Conservation (phyloP, 2,329 filamentous ascomycete species). For the Aspergillus quadrilineatus region DNA sequence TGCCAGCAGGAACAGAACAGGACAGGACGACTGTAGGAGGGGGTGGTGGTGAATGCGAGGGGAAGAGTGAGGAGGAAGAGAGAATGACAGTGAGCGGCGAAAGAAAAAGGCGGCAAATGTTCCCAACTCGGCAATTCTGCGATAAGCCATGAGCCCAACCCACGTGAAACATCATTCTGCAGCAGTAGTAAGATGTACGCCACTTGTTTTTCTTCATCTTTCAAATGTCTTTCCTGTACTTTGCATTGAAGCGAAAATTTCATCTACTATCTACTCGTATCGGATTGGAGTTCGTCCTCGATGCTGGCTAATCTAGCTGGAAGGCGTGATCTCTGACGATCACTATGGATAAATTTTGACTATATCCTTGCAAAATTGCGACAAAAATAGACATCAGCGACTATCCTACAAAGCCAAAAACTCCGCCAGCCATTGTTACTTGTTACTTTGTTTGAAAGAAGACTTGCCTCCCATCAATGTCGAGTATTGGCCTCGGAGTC, state of each 20-base stretch:
- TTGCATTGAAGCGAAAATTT: too few species aligned
- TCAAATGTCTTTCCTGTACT: not conserved
- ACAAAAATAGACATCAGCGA: not conserved
- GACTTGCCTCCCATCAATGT: not conserved
- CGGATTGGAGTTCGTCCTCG: not conserved
- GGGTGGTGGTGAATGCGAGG: slow-evolving; percentile 19
- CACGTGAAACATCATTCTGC: not conserved
- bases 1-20: slow-evolving; percentile 45
- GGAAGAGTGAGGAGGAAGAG: slow-evolving; percentile 24
- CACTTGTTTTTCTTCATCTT: not conserved
- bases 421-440: not conserved
- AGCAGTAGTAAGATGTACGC: not conserved
- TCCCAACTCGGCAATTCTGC: slow-evolving; percentile 7
- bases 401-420: not conserved
- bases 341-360: not conserved
- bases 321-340: not conserved
- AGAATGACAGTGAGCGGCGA: slow-evolving; percentile 20
- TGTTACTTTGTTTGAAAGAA: not conserved
- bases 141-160: not conserved
- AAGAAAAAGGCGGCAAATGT: slow-evolving; percentile 13
- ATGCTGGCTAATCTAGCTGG: not conserved
- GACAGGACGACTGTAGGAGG: slow-evolving; percentile 31
- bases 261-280: not conserved
- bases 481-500: not conserved
- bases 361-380: not conserved